These are phyloP conservation scores for Dothideomycetes sp. DNA, from an alignment of 2,329 filamentous ascomycete genomes.

Conservation along the genomic window DNA sequence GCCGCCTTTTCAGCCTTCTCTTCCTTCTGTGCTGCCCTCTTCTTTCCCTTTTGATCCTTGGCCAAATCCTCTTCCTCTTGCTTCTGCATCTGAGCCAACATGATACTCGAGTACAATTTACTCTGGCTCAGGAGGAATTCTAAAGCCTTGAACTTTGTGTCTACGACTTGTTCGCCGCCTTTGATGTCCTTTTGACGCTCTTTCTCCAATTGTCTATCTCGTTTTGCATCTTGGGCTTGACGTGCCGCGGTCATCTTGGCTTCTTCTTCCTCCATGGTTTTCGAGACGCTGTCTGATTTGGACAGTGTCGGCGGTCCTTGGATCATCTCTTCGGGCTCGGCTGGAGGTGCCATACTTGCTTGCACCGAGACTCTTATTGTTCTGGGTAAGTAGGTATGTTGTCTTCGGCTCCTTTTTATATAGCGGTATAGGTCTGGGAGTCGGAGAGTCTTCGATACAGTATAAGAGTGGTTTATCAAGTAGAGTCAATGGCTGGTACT, in stretches of 20 bases:
- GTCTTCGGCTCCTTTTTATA: too few species aligned
- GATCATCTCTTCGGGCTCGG: conserved; percentile 1
- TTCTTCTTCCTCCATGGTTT: conserved; percentile 38
- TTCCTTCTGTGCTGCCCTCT: conserved; percentile 37
- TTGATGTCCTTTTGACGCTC: conserved; percentile 39
- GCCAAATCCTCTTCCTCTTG: conserved; percentile 40
- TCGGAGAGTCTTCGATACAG: too few species aligned
- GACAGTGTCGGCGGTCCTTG: too few species aligned
- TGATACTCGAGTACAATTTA: conserved; percentile 44
- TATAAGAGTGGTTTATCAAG: too few species aligned
- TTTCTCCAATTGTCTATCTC: conserved; percentile 34
- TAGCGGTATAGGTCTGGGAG: too few species aligned
- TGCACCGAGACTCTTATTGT: too few species aligned
- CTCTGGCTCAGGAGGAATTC: conserved; percentile 45
- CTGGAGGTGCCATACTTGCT: too few species aligned
- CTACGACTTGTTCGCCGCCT: conserved; percentile 36
- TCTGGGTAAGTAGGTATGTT: too few species aligned
- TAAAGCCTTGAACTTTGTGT: conserved; percentile 43
- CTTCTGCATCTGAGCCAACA: conserved; percentile 44
- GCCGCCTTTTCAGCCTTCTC: conserved; percentile 39
- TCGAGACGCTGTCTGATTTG: conserved; percentile 27
- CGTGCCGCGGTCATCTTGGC: conserved; percentile 35
- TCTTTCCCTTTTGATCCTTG: conserved; percentile 37
- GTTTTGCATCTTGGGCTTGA: conserved; percentile 37
- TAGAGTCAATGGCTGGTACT: too few species aligned